These are phyloP conservation scores for Yamadazyma mexicana DNA, from an alignment of 1,139 yeast genomes.

Conservation along the genomic window DNA sequence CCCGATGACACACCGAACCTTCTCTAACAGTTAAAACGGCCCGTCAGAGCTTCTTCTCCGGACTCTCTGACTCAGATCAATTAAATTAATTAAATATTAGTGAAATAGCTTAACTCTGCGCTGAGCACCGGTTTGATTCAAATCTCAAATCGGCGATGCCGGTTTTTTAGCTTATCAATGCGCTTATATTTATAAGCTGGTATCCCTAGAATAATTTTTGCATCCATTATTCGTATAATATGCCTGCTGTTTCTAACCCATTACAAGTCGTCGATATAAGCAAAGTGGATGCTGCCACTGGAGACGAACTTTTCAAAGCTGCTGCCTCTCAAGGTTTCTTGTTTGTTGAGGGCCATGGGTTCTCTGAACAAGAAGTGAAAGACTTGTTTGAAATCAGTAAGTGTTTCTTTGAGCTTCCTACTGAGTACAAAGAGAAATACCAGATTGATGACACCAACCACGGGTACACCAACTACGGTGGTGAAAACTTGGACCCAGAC, in stretches of 20 bases:
- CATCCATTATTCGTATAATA: no score
- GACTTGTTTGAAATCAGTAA: conserved; percentile 53
- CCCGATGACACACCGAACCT: no score
- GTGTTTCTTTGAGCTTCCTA: conserved; percentile 54
- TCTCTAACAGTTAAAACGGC: no score
- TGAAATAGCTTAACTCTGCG: no score
- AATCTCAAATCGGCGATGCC: no score
- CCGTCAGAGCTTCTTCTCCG: no score
- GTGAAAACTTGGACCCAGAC: conserved; percentile 56
- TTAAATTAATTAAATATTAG: no score
- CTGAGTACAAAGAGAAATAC: conserved; percentile 45
- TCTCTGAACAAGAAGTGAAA: conserved; percentile 58
- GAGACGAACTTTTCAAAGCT: conserved; percentile 56
- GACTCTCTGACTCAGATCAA: no score
- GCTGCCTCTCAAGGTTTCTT: conserved; percentile 71
- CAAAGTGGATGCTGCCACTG: conserved; percentile 41
- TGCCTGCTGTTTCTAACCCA: conserved; percentile 28
- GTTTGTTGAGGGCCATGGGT: conserved; percentile 71
- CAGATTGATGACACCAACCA: conserved; percentile 53
- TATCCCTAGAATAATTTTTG: no score
- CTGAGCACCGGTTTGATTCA: no score
- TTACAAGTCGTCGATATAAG: conserved; percentile 58
- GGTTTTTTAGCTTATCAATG: no score
- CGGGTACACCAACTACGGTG: conserved; percentile 63
- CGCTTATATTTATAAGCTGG: not conserved